Conservation (phyloP, 177 flowering plant genomes). For the Vitis hybrid region DNA sequence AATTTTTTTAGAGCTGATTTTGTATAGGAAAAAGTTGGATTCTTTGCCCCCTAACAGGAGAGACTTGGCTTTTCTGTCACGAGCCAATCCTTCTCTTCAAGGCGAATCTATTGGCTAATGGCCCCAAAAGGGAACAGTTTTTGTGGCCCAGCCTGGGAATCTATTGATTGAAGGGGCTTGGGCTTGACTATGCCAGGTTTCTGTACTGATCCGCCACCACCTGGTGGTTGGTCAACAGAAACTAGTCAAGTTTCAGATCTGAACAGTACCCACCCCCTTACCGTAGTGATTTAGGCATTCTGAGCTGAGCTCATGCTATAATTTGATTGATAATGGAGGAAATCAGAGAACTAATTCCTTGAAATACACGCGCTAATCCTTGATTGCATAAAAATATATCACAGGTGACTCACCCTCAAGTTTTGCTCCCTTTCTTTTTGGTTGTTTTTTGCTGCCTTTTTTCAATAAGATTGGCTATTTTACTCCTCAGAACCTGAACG, state of each 20-base stretch:
- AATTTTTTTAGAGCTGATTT: constrained; percentile 4
- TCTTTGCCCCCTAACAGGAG: constrained; percentile 25
- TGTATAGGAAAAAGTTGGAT: constrained; percentile 18
- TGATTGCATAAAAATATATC: no score
- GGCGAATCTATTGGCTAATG: constrained; percentile 13
- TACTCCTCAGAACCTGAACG: not conserved
- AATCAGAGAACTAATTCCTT: no score
- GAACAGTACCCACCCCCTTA: no score
- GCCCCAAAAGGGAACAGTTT: not conserved
- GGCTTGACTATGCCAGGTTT: no score
- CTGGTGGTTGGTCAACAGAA: not conserved
- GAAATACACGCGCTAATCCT: no score
- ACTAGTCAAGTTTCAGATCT: no score
- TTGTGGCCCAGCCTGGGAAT: constrained; percentile 3
- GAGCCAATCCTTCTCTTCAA: constrained; percentile 13
- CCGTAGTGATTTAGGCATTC: no score
- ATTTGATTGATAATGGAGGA: no score
- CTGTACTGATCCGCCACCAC: no score
- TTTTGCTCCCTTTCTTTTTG: not conserved
- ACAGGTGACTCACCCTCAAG: not conserved
- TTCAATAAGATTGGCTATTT: not conserved
- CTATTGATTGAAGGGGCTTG: not conserved
- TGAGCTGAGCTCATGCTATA: no score
- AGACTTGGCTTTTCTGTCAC: constrained; percentile 42
- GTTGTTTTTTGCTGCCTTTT: not conserved